These are phyloP conservation scores for Cordyceps pruinosa DNA, from an alignment of 2,329 filamentous ascomycete genomes.

Conservation along the genomic window DNA sequence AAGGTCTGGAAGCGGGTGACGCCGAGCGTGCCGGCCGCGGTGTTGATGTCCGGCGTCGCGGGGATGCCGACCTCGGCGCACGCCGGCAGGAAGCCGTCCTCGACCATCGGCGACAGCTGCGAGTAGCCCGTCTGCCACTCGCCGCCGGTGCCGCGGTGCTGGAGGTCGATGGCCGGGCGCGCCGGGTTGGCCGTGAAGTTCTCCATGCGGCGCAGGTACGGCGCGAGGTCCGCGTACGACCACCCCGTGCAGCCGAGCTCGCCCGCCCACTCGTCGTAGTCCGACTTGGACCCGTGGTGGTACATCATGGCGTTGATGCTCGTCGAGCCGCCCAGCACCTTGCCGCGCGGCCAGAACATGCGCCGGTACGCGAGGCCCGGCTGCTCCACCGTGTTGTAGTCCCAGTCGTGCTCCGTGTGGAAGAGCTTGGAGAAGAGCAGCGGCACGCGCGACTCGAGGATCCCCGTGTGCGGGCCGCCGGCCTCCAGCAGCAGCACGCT, in stretches of 20 bases:
- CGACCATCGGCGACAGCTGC: conserved; percentile 12
- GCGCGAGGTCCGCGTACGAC: conserved; percentile 17
- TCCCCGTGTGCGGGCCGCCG: conserved; percentile 14
- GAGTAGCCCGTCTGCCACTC: conserved; percentile 18
- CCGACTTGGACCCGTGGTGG: conserved; percentile 17
- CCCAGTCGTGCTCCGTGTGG: conserved; percentile 20
- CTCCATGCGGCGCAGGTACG: conserved; percentile 17
- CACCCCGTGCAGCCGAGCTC: conserved; percentile 16
- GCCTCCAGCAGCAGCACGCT: conserved; percentile 18
- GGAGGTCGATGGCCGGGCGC: conserved; percentile 14
- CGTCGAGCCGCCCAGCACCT: conserved; percentile 18
- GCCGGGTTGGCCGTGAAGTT: conserved; percentile 17
- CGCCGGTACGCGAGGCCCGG: conserved; percentile 16
- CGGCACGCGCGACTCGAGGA: conserved; percentile 16
- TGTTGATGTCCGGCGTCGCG: conserved; percentile 15
- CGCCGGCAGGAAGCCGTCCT: conserved; percentile 16
- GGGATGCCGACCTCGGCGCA: conserved; percentile 14
- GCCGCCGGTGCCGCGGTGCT: conserved; percentile 13
- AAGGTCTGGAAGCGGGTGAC: conserved; percentile 16
- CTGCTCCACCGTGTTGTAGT: conserved; percentile 19
- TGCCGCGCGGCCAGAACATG: conserved; percentile 20
- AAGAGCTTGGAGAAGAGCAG: conserved; percentile 17
- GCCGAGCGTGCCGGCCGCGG: conserved; percentile 13
- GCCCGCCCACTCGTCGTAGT: conserved; percentile 18
- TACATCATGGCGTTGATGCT: conserved; percentile 22